These are phyloP conservation scores for Crithidia fasciculata DNA, from an alignment of 208 protist species.

Conservation along the genomic window DNA sequence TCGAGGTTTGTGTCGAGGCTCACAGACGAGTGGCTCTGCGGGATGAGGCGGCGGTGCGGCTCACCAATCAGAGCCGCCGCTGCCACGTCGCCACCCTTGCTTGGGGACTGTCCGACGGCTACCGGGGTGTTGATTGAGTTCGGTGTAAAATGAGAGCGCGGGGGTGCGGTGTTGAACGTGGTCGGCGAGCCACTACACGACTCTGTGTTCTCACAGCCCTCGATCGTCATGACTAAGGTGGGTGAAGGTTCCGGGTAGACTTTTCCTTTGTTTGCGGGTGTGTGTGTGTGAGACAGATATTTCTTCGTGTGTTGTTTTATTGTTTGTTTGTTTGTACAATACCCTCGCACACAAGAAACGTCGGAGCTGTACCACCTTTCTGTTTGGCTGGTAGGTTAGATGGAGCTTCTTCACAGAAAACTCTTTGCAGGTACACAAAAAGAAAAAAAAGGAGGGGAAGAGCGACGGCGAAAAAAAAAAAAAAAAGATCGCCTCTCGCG, in stretches of 20 bases:
- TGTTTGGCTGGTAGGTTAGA: too few species aligned
- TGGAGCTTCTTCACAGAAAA: neutral
- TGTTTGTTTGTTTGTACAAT: neutral
- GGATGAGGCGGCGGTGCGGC: neutral
- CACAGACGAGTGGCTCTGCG: slow-evolving; percentile 4
- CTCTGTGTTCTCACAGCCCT: slow-evolving; percentile 3
- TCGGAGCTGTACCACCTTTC: neutral
- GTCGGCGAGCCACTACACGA: slow-evolving; percentile 8
- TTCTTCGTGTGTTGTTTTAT: neutral
- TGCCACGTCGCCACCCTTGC: too few species aligned
- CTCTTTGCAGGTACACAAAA: neutral
- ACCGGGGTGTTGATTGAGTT: neutral
- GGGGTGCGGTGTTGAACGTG: neutral
- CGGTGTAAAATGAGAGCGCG: neutral
- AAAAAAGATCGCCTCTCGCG: slow-evolving; percentile 1
- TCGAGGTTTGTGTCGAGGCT: slow-evolving; percentile 16
- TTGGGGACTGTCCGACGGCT: neutral
- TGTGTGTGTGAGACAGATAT: neutral
- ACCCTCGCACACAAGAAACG: neutral
- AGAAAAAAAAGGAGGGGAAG: slow-evolving; percentile 1
- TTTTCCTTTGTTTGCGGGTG: neutral
- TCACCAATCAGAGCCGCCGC: too few species aligned
- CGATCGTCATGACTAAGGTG: slow-evolving; percentile 12
- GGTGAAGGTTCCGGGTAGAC: neutral
- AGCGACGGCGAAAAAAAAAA: slow-evolving; percentile 18